Percentiles rank a stretch among this genome's conserved stretches.
Evolutionary conservation across 176 grass and related monocot genomes (phyloP).

Genomic region (Secale cereale): DNA sequence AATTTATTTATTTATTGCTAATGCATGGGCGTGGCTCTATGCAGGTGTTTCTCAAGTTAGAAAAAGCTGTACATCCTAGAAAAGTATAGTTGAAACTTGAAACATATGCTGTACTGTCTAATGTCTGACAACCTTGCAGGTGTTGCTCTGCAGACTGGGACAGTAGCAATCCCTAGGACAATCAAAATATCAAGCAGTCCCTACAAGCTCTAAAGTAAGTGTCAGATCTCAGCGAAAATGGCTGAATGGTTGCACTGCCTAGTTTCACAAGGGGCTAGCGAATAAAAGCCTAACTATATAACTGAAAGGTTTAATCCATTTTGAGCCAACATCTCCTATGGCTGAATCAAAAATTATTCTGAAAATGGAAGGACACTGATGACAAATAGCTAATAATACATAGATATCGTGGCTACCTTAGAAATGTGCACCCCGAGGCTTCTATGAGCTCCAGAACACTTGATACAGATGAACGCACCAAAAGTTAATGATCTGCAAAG

Average conservation of each 20-base stretch:
- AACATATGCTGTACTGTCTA: background rate
- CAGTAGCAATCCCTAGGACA: no score
- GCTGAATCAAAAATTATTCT: background rate
- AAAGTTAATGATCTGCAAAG: conserved; percentile 68
- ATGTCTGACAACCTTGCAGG: no score
- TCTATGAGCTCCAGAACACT: conserved; percentile 95
- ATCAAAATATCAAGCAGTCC: no score
- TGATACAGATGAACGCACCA: conserved; percentile 97
- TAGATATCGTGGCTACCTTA: conserved; percentile 42
- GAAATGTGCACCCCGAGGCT: conserved; percentile 96
- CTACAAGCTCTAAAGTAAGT: conserved; percentile 7
- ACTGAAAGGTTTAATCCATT: background rate
- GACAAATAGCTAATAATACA: background rate
- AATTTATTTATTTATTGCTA: background rate
- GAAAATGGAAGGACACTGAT: background rate
- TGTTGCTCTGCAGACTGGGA: no score
- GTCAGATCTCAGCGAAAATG: background rate
- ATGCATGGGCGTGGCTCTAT: background rate
- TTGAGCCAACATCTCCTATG: background rate
- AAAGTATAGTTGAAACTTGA: background rate
- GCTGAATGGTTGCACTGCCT: background rate
- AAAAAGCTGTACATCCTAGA: background rate
- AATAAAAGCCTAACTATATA: background rate
- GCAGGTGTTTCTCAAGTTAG: background rate
- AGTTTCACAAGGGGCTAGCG: conserved; percentile 7